Percentiles rank a stretch among this genome's conserved stretches.
Evolutionary conservation across 257 asterid species (phyloP).

Genomic region (Craterostigma plantagineum): DNA sequence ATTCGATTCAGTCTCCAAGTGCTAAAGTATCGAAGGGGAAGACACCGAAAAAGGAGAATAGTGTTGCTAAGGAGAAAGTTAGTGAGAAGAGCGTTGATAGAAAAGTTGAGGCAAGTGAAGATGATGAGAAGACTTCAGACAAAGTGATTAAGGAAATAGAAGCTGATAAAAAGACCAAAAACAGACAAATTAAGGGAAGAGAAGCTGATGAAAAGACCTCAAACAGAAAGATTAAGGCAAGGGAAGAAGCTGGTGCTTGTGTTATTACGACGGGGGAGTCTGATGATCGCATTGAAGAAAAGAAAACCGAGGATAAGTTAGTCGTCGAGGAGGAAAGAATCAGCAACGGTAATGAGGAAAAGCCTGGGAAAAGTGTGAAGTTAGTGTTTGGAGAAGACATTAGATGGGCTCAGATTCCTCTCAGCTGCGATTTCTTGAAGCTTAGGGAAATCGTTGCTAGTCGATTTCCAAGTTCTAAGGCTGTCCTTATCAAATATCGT

Average conservation of each 20-base stretch:
- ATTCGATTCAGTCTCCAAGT: too few species aligned
- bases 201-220: too few species aligned
- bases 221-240: too few species aligned
- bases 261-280: too few species aligned
- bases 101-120: background rate
- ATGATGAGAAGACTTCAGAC: background rate
- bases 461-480: constrained; percentile 1
- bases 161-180: too few species aligned
- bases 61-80: background rate
- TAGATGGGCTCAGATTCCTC: constrained; percentile 3
- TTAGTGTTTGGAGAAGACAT: constrained; percentile 3
- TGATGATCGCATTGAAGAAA: background rate
- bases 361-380: background rate
- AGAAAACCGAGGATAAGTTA: constrained; percentile 1
- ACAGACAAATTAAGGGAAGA: too few species aligned
- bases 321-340: constrained; percentile 3
- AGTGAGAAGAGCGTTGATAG: background rate
- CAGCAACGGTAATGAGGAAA: background rate
- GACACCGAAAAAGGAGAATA: background rate
- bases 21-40: background rate
- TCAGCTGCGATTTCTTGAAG: background rate
- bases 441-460: background rate
- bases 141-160: too few species aligned
- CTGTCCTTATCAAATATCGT: constrained; percentile 1
- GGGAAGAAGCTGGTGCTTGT: too few species aligned